phyloP scores from a whole-genome alignment of 2,329 filamentous ascomycete genomes.

The Shiraia bambusicola region DNA sequence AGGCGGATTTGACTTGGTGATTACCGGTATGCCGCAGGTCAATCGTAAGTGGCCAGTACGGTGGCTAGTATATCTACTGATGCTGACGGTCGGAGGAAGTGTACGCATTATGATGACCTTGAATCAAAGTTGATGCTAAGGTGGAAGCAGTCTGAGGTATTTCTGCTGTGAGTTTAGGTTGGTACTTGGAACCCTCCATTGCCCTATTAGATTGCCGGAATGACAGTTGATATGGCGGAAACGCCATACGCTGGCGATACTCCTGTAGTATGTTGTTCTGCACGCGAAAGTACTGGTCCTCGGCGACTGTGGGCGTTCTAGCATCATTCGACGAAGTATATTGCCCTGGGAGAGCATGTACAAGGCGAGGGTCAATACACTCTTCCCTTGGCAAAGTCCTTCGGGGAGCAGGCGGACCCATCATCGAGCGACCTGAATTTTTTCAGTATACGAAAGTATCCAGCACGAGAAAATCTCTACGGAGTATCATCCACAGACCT shows the following conservation, averaged over 20 bases:
- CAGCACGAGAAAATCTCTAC: too few species aligned
- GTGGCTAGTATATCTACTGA: too few species aligned
- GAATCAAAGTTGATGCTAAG: too few species aligned
- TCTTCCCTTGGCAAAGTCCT: slow-evolving; percentile 1
- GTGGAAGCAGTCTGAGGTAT: too few species aligned
- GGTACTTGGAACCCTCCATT: background rate
- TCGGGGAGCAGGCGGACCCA: background rate
- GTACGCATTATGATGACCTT: too few species aligned
- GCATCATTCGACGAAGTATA: slow-evolving; percentile 1
- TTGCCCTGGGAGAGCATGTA: slow-evolving; percentile 12
- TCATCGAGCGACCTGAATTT: background rate
- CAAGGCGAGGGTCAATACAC: slow-evolving; percentile 12
- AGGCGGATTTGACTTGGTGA: too few species aligned
- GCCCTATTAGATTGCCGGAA: background rate
- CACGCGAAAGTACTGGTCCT: slow-evolving; percentile 10
- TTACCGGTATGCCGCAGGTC: too few species aligned
- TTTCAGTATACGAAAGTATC: background rate
- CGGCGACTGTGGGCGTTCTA: slow-evolving; percentile 1
- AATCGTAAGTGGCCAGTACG: too few species aligned
- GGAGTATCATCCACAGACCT: slow-evolving; percentile 1
- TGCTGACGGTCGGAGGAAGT: too few species aligned
- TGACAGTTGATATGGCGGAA: background rate
- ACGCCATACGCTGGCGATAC: background rate
- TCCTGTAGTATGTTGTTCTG: slow-evolving; percentile 2
- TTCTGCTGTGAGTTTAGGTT: background rate